These are phyloP conservation scores for Lactarius indigo DNA, from an alignment of 768 basidiomycete genomes.

Conservation along the genomic window DNA sequence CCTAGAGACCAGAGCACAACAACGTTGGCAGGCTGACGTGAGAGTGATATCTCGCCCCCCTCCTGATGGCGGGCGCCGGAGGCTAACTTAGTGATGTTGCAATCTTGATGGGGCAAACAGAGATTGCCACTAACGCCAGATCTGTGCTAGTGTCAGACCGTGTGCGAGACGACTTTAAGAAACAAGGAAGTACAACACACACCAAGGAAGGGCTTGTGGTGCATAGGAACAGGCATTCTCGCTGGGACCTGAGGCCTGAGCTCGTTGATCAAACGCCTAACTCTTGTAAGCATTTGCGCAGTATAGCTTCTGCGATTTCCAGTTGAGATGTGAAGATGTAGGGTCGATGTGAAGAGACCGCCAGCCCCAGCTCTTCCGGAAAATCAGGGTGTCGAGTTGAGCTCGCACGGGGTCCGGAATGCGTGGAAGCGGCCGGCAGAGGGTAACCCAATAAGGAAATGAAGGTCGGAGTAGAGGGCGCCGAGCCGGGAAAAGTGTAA, in stretches of 20 bases:
- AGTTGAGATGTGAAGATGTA: not conserved
- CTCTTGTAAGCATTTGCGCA: not conserved
- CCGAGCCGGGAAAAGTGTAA: constrained; percentile 7
- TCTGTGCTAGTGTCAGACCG: constrained; percentile 77
- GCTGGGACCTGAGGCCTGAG: not conserved
- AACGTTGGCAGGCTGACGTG: not conserved
- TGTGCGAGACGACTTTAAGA: constrained; percentile 28
- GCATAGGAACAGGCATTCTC: constrained; percentile 8
- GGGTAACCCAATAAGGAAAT: not conserved
- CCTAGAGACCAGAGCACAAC: constrained; percentile 10
- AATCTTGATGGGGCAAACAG: constrained; percentile 14
- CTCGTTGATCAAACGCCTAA: constrained; percentile 1
- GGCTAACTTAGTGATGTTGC: not conserved
- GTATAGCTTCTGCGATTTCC: not conserved
- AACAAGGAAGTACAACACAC: constrained; percentile 22
- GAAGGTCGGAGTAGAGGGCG: not conserved
- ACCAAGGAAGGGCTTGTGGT: constrained; percentile 15
- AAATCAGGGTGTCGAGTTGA: not conserved
- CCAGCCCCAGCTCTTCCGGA: not conserved
- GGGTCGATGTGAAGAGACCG: not conserved
- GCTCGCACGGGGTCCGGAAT: not conserved
- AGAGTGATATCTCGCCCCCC: constrained; percentile 1
- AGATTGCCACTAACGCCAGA: constrained; percentile 42
- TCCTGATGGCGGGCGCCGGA: constrained; percentile 9
- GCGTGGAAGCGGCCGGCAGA: constrained; percentile 11